Percentiles rank a stretch among this genome's conserved stretches.
phyloP scores from a whole-genome alignment of 2,329 filamentous ascomycete genomes.

The Pyrenophora graminea region DNA sequence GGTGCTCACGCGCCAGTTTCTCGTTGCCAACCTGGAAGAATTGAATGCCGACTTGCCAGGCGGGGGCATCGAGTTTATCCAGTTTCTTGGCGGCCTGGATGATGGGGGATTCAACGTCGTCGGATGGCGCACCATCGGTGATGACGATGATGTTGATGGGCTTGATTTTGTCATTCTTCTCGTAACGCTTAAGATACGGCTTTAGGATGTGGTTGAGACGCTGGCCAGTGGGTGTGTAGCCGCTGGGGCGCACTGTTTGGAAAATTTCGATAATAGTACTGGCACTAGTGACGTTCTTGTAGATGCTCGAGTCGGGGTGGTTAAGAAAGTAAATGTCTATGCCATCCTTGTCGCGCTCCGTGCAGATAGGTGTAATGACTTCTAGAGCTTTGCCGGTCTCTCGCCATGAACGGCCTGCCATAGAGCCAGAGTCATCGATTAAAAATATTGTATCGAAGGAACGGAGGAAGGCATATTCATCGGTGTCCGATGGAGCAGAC shows the following conservation, averaged over 20 bases:
- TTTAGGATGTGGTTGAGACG: conserved; percentile 72
- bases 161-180: conserved; percentile 61
- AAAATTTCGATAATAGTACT: conserved; percentile 71
- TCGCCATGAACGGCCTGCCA: conserved; percentile 76
- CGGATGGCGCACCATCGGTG: conserved; percentile 81
- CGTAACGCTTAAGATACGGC: conserved; percentile 68
- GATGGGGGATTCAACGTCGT: conserved; percentile 74
- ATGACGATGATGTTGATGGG: conserved; percentile 91
- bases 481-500: conserved; percentile 38
- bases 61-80: conserved; percentile 69
- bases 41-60: conserved; percentile 87
- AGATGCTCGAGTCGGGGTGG: conserved; percentile 62
- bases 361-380: conserved; percentile 81
- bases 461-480: conserved; percentile 74
- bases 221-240: conserved; percentile 74
- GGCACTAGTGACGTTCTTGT: conserved; percentile 65
- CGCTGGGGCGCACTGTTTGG: conserved; percentile 63
- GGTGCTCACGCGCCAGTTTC: conserved; percentile 66
- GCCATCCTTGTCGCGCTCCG: conserved; percentile 76
- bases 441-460: conserved; percentile 87
- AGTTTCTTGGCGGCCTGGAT: conserved; percentile 70
- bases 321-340: conserved; percentile 94
- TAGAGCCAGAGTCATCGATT: conserved; percentile 89
- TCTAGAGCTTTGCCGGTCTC: conserved; percentile 73
- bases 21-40: conserved; percentile 88